A percentile compares a stretch with the other conserved stretches of the same genome.
These are phyloP conservation scores for Calonectria crousiana DNA, from an alignment of 2,329 filamentous ascomycete species.

Conservation along the genomic window DNA sequence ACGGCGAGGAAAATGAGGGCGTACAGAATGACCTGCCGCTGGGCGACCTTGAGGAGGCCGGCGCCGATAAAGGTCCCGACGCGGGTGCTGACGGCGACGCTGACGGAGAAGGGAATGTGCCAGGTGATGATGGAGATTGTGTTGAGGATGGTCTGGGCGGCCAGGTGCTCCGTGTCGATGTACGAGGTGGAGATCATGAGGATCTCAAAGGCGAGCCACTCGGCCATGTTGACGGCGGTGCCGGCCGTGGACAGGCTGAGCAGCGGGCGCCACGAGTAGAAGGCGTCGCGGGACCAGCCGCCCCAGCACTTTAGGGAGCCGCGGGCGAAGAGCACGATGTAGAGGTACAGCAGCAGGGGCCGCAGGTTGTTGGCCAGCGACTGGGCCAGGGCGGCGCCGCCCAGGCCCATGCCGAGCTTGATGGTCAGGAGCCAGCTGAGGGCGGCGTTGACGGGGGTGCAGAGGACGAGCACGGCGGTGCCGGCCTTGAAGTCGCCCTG, in stretches of 20 bases:
- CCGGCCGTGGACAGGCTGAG: conserved; percentile 53
- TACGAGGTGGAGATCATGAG: conserved; percentile 59
- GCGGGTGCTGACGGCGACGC: conserved; percentile 57
- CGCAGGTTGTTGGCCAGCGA: conserved; percentile 63
- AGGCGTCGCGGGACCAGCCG: conserved; percentile 52
- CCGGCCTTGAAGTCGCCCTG: conserved; percentile 66
- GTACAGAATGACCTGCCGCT: conserved; percentile 48
- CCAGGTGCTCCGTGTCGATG: conserved; percentile 56
- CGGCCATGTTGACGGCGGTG: conserved; percentile 54
- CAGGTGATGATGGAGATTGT: conserved; percentile 56
- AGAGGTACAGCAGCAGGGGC: conserved; percentile 59
- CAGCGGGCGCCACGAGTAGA: conserved; percentile 56
- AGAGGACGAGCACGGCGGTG: conserved; percentile 60
- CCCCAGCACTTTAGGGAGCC: conserved; percentile 49
- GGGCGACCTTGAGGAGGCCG: conserved; percentile 47
- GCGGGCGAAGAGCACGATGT: conserved; percentile 57
- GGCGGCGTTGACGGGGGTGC: conserved; percentile 60
- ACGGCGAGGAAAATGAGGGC: conserved; percentile 48
- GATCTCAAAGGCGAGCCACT: conserved; percentile 58
- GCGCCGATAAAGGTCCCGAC: conserved; percentile 57
- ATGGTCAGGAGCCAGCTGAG: conserved; percentile 64
- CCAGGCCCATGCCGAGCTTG: conserved; percentile 57
- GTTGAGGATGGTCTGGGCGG: conserved; percentile 56
- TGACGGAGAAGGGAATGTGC: conserved; percentile 58
- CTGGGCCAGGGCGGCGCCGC: conserved; percentile 64